Evolutionary conservation across 1,284 basidiomycete species (phyloP).

Genomic region (Rhodotorula sp.): DNA sequence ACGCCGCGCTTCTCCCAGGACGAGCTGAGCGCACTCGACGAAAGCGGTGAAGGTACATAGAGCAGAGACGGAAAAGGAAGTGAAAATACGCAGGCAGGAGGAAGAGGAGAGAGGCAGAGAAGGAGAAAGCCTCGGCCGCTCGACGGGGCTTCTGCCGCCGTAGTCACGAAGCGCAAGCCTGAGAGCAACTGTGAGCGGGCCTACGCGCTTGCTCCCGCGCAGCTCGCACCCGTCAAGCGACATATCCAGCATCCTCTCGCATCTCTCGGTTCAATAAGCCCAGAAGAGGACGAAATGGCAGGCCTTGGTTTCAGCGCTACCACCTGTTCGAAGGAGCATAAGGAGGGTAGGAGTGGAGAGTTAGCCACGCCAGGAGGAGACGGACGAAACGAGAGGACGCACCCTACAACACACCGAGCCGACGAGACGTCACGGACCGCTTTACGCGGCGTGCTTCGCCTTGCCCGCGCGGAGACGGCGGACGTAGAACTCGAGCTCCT

Average conservation of each 20-base stretch:
- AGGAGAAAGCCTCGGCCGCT: no score
- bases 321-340: not conserved
- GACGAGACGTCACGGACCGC: not conserved
- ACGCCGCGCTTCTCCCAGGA: no score
- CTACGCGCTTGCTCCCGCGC: no score
- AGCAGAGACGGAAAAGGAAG: no score
- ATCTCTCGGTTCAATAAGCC: not conserved
- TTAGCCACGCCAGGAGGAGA: not conserved
- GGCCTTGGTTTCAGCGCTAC: conserved; percentile 9
- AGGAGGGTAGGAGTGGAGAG: not conserved
- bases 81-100: no score
- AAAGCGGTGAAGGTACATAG: no score
- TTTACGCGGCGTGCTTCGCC: conserved; percentile 72
- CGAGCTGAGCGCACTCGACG: no score
- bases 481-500: conserved; percentile 96
- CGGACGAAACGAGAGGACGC: not conserved
- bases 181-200: no score
- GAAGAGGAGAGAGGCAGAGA: no score
- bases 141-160: no score
- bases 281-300: conserved; percentile 1
- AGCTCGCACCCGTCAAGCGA: no score
- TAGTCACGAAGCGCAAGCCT: no score
- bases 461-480: conserved; percentile 83
- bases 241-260: not conserved
- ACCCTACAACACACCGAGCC: not conserved